Conservation (phyloP, 768 basidiomycete species). For the Macrolepiota dolichaula region DNA sequence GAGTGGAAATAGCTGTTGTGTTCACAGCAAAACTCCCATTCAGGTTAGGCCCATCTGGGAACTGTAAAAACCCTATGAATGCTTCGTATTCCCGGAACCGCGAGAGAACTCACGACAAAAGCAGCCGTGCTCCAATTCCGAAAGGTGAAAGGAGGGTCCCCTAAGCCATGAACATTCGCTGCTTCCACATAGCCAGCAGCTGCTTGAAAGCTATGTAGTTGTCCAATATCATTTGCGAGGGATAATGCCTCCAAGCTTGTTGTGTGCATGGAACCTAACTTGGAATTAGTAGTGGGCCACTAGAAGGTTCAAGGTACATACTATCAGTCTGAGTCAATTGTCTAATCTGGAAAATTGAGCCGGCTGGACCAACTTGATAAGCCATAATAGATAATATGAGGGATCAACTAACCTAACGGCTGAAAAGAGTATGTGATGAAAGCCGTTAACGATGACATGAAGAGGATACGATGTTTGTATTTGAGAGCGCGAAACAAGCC, state of each 20-base stretch:
- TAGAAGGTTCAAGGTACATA: slow-evolving; percentile 11
- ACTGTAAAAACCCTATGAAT: slow-evolving; percentile 25
- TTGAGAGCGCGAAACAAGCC: slow-evolving; percentile 42
- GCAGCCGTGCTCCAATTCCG: slow-evolving; percentile 50
- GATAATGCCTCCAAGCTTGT: slow-evolving; percentile 40
- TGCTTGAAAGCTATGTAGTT: slow-evolving; percentile 53
- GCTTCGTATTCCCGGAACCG: background rate
- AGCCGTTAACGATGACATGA: slow-evolving; percentile 49
- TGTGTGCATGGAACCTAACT: slow-evolving; percentile 30
- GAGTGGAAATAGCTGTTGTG: slow-evolving; percentile 48
- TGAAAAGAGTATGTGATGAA: slow-evolving; percentile 47
- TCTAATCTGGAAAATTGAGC: slow-evolving; percentile 37
- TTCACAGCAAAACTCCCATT: slow-evolving; percentile 53
- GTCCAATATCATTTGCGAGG: slow-evolving; percentile 38
- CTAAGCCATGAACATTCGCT: slow-evolving; percentile 38
- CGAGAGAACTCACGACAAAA: slow-evolving; percentile 38
- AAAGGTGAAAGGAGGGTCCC: slow-evolving; percentile 57
- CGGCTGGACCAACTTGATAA: slow-evolving; percentile 28
- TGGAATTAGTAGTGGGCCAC: background rate
- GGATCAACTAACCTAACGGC: slow-evolving; percentile 45
- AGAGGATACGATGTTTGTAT: slow-evolving; percentile 53
- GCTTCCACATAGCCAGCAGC: slow-evolving; percentile 55
- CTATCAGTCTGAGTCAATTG: slow-evolving; percentile 22
- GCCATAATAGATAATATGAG: slow-evolving; percentile 9
- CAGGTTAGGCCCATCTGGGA: slow-evolving; percentile 36